Evolutionary conservation across 1,139 yeast species (phyloP), one percentile per base, ranked within the genome.

Genomic region (Saccharomyces pastorianus): DNA sequence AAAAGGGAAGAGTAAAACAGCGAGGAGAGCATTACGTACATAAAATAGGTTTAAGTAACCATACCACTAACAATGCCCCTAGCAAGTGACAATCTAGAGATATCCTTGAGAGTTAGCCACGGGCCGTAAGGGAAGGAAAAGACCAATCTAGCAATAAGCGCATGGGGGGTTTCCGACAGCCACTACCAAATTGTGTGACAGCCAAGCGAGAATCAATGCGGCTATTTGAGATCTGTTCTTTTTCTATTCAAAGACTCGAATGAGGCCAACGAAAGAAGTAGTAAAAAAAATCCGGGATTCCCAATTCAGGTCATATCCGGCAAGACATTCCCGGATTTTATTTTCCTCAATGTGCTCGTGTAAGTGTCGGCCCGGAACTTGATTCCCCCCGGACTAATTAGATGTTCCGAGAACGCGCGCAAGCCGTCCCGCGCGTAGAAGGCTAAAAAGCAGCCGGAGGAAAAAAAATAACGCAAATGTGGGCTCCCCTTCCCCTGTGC

Each of bases 131-230:
- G 25, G 25, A 38, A 38, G 44, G n/a, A 38, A 20, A 20, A 17
- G 44, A 38, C 44, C 5, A 38, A 38, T 38, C 20, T 13, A 38
- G 44, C 44, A 38, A 38, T 38, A 38, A 38, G 11, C 44, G 44
- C n/a, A 38, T 38, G 44, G 44, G 44, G 44, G 44, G 6, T 38
- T 38, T 38, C 25, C 44, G 25, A 38, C 44, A 38, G 44, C 44
- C 44, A 38, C 44, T 38, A 38, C 44, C 44, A 20, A 17, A 3
- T 38, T 38, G 44, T 38, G 44, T 20, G 44, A 20, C 44, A 38
- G 44, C 44, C 44, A 38, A 38, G 44, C 44, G 44, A 38, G 44
- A 38, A 38, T 38, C 44, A 38, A 38, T 38, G 44, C 44, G 44
- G 44, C 44, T 38, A 38, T 38, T 38, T 8, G 13, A 38, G 44